Conservation (phyloP, 257 asterid genomes). For the Pogostemon cablin region DNA sequence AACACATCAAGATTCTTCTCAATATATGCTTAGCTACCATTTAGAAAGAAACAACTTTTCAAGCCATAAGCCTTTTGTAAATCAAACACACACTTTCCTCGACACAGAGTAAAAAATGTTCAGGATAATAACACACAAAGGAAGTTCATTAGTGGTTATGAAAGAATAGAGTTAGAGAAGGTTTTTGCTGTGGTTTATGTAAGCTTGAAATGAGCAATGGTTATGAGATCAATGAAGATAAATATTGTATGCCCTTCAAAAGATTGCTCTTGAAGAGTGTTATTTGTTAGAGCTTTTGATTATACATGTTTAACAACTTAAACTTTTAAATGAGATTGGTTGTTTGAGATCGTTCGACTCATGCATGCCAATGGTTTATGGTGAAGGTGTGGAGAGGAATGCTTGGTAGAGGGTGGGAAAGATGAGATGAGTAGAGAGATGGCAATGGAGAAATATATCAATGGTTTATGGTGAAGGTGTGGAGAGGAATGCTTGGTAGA, state of each 20-base stretch:
- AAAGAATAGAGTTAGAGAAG: slow-evolving; percentile 69
- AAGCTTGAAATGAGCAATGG: slow-evolving; percentile 43
- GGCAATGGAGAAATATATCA: slow-evolving; percentile 69
- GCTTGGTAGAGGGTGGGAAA: slow-evolving; percentile 63
- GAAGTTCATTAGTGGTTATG: slow-evolving; percentile 77
- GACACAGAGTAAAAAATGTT: no score
- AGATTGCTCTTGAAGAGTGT: slow-evolving; percentile 50
- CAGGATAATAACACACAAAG: no score
- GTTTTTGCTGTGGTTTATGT: slow-evolving; percentile 61
- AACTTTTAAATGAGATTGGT: slow-evolving; percentile 37
- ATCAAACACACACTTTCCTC: no score
- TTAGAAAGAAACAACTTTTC: no score
- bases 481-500: slow-evolving; percentile 68
- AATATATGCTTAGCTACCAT: no score
- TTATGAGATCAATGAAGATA: slow-evolving; percentile 37
- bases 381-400: slow-evolving; percentile 40
- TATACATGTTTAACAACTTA: slow-evolving; percentile 49
- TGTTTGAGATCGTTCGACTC: slow-evolving; percentile 45
- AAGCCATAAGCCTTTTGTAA: no score
- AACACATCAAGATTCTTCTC: no score
- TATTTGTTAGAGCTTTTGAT: no score
- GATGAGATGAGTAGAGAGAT: slow-evolving; percentile 48
- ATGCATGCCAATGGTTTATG: slow-evolving; percentile 28
- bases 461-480: neutral
- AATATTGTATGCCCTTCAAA: slow-evolving; percentile 63